Base-by-base conservation (phyloP, 2,329 filamentous ascomycete genomes). In the Podosphaera leucotricha region DNA sequence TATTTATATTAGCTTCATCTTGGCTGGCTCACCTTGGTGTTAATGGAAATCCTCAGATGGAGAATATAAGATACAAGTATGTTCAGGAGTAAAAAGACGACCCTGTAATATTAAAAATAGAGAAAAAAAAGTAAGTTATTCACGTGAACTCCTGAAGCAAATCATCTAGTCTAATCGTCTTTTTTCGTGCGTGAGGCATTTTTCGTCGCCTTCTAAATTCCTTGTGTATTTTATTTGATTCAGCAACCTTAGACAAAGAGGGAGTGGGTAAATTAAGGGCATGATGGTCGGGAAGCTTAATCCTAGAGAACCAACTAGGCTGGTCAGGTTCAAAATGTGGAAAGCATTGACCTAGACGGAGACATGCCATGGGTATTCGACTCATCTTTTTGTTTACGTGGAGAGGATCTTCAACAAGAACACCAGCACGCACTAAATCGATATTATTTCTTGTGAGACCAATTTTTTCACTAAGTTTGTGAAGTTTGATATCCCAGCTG, bases 371-470 rank as follows among this genome's bases (percentile, higher is more conserved):
- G 0, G 56, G 55, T 7, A 56, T 22, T 18, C 54, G 50, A 38
- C 46, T 50, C 26, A 53, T 38, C 7, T 54, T 22, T 24, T 53
- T 52, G 7, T 53, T 45, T 1, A 43, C 48, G 2, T 52, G 49
- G 4, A 52, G 19, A 21, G 48, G 49, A 20, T 53, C 45, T 11
- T 44, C 46, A 11, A 52, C 38, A 6, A 47, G 37, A 3, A 55
- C 39, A 2, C 52, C 53, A 44, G 52, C 52, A 43, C 26, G 46
- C 6, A 22, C 18, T 13, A 58, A 48, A 45, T 58, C 55, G 1
- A 33, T 36, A 44, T 57, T 55, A 26, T 53, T 50, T 24, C 55
- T 52, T n/a, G 56, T 33, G 37, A 54, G 50, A 13, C 56, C 53
- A 8, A 58, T 50, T 19, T 45, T 47, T 21, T 47, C 38, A 16